phyloP scores from a whole-genome alignment of 208 protist species.

The Jaenimonas drosophilae region DNA sequence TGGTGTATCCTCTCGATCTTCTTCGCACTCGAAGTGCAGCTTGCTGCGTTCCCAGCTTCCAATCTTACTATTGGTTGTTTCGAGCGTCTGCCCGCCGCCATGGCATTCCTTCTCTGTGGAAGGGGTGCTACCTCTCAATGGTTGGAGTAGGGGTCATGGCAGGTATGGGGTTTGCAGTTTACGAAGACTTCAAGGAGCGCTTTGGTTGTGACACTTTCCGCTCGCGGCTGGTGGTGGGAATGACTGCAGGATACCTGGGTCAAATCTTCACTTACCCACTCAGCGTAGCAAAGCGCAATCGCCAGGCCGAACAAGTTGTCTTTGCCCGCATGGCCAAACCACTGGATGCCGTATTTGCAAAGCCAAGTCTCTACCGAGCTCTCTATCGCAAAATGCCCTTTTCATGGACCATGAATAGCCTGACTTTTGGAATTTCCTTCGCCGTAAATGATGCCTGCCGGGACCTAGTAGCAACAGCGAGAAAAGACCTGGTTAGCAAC shows the following conservation, averaged over 20 bases:
- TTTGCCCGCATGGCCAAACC: conserved; percentile 25
- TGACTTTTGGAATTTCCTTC: conserved; percentile 32
- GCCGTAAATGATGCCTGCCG: conserved; percentile 28
- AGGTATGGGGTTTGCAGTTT: conserved; percentile 85
- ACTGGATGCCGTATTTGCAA: conserved; percentile 32
- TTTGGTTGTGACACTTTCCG: conserved; percentile 52
- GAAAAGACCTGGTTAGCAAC: conserved; percentile 15
- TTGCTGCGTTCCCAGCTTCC: conserved; percentile 24
- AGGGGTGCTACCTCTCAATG: conserved; percentile 80
- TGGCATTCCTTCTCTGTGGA: conserved; percentile 51
- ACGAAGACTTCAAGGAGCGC: conserved; percentile 75
- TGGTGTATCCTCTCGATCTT: conserved; percentile 91
- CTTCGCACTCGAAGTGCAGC: conserved; percentile 64
- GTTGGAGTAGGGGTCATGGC: conserved; percentile 81
- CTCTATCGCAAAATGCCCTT: conserved; percentile 74
- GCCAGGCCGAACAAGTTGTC: conserved; percentile 58
- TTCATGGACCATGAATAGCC: conserved; percentile 17
- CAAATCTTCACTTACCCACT: conserved; percentile 85
- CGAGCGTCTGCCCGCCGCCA: conserved; percentile 39
- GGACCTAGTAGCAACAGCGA: conserved; percentile 12
- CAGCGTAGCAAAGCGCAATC: conserved; percentile 71
- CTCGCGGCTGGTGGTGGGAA: conserved; percentile 57
- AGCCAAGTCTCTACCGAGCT: conserved; percentile 26
- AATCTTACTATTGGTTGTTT: conserved; percentile 75
- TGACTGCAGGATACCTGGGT: conserved; percentile 49